A percentile compares a stretch with the other conserved stretches of the same genome.
Evolutionary conservation across 2,329 filamentous ascomycete genomes (phyloP).

Genomic region (Aureobasidium sp.): DNA sequence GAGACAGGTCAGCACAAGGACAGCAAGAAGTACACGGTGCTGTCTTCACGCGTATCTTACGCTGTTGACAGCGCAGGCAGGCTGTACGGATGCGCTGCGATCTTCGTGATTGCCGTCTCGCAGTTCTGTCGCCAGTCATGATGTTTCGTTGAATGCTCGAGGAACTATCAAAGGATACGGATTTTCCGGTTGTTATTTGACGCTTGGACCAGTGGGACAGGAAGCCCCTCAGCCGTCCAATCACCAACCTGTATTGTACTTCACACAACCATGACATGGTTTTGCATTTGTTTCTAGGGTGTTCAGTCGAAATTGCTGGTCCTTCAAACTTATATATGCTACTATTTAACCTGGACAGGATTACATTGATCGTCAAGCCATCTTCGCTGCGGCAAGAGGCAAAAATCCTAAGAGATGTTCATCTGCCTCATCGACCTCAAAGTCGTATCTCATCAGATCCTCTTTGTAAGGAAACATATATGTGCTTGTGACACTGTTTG

Average conservation of each 20-base stretch:
- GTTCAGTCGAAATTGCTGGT: background rate
- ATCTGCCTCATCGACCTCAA: constrained; percentile 42
- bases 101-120: background rate
- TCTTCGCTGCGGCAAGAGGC: background rate
- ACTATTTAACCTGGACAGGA: background rate
- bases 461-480: constrained; percentile 49
- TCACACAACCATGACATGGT: background rate
- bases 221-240: background rate
- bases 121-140: background rate
- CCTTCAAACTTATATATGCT: background rate
- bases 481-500: constrained; percentile 42
- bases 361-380: background rate
- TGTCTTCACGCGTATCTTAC: background rate
- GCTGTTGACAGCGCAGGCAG: constrained; percentile 3
- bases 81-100: constrained; percentile 4
- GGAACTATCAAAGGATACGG: background rate
- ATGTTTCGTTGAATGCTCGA: background rate
- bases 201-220: background rate
- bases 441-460: constrained; percentile 49
- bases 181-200: background rate
- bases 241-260: background rate
- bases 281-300: background rate
- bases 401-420: constrained; percentile 21
- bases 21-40: background rate
- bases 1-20: background rate